These are phyloP conservation scores for Cyclostephanos invisitatus DNA, from an alignment of 108 stramenopile species.

Conservation along the genomic window DNA sequence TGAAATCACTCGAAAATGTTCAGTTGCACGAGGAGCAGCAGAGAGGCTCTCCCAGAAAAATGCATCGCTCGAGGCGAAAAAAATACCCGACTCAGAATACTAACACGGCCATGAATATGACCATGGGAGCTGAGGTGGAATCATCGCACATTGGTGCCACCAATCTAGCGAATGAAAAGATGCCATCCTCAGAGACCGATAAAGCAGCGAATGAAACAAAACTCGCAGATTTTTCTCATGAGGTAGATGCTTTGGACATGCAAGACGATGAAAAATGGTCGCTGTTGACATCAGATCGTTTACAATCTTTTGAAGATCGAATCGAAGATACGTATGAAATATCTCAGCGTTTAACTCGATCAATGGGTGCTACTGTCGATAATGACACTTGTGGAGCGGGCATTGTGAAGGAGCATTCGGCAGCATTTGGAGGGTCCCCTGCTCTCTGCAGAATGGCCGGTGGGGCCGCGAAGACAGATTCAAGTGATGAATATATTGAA, in stretches of 20 bases:
- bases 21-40: neutral
- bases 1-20: conserved; percentile 23
- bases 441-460: neutral
- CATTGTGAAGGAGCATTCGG: neutral
- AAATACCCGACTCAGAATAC: conserved; percentile 15
- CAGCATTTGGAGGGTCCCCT: neutral
- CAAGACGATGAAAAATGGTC: conserved; percentile 39
- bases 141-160: neutral
- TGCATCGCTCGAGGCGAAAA: conserved; percentile 22
- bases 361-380: neutral
- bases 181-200: neutral
- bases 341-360: conserved; percentile 3
- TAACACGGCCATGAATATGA: neutral
- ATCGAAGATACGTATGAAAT: neutral
- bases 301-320: neutral
- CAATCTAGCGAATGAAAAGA: neutral
- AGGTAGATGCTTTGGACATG: conserved; percentile 21
- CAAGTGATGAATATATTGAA: neutral
- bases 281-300: conserved; percentile 17
- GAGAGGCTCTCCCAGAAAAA: conserved; percentile 6
- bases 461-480: neutral
- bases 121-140: neutral
- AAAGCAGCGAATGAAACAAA: neutral
- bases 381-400: neutral
- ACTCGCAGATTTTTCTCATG: conserved; percentile 1